phyloP scores from a whole-genome alignment of 257 asterid genomes.

The Solanum stenotomum region DNA sequence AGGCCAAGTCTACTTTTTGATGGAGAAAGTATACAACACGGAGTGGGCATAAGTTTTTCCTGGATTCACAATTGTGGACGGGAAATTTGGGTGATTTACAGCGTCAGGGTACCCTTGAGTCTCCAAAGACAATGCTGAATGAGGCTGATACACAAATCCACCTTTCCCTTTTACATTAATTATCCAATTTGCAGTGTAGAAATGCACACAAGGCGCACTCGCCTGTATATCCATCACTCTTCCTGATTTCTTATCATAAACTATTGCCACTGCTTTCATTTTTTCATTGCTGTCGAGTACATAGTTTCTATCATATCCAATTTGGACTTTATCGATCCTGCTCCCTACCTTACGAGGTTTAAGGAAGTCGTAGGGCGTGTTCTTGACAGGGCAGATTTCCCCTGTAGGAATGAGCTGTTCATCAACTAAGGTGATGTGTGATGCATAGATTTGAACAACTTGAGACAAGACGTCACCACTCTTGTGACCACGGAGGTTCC shows the following conservation, averaged over 20 bases:
- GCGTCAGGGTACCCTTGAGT: slow-evolving; percentile 7
- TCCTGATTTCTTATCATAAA: background rate
- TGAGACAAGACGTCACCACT: background rate
- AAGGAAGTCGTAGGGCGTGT: background rate
- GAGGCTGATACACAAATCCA: background rate
- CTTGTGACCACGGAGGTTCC: slow-evolving; percentile 8
- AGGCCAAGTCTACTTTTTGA: background rate
- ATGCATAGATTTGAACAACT: background rate
- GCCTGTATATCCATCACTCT: background rate
- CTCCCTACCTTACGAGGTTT: background rate
- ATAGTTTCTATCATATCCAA: background rate
- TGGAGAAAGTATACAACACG: background rate
- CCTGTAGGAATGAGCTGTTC: background rate
- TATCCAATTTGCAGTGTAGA: background rate
- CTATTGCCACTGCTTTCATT: background rate
- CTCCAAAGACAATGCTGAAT: background rate
- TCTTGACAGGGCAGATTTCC: background rate
- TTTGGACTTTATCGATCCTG: background rate
- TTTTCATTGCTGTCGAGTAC: background rate
- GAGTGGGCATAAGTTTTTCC: slow-evolving; percentile 1
- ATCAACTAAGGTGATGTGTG: background rate
- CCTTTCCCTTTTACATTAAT: background rate
- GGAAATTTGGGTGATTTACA: slow-evolving; percentile 6
- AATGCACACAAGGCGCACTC: background rate
- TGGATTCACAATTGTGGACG: background rate